Base-by-base conservation (phyloP, 805 yeast genomes). In the Sugiyamaella floridensis region DNA sequence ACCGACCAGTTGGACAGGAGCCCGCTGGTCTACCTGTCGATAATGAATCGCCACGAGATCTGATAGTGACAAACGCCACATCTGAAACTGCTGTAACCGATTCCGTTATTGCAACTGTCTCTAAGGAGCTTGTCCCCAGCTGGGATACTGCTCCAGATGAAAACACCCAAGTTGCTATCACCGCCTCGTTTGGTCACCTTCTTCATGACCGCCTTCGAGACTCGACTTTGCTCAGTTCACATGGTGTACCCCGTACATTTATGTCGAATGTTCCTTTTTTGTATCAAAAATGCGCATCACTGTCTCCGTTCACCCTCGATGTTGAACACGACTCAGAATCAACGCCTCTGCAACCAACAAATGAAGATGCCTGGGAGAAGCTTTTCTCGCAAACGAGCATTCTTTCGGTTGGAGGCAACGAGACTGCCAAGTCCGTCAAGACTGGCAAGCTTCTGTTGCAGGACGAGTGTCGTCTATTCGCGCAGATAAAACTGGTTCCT, bases 401-500 rank as follows among this genome's bases (percentile, higher is more conserved):
- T n/a, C 48, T 15, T 15, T 45, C 48, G 5, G 51, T 29, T 10
- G 41, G 50, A 37, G 49, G 51, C 45, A 16, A 32, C n/a, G 53
- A 29, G 16, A 9, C 34, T 16, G 44, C 18, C 19, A 40, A 44
- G 29, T 47, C 42, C 9, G 41, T 42, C 3, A 32, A n/a, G 6
- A 16, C 40, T n/a, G 47, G 46, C 40, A 40, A 14, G 40, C 22
- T 8, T 8, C 14, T n/a, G 19, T 50, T 19, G 18, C 45, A 18
- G 40, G 48, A 45, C 14, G 32, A 28, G 40, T 29, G 22, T 22
- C 48, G 22, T n/a, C 48, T 75, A 56, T 61, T 66, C 40, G 67
- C 75, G 12, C 81, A 78, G 59, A 54, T 79, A 53, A 73, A 71
- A 58, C 74, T 78, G 49, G 60, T 72, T 8, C 82, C 82, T 1